Conservation (phyloP, 176 grass and related monocot species). For the Cymbopogon citratus region DNA sequence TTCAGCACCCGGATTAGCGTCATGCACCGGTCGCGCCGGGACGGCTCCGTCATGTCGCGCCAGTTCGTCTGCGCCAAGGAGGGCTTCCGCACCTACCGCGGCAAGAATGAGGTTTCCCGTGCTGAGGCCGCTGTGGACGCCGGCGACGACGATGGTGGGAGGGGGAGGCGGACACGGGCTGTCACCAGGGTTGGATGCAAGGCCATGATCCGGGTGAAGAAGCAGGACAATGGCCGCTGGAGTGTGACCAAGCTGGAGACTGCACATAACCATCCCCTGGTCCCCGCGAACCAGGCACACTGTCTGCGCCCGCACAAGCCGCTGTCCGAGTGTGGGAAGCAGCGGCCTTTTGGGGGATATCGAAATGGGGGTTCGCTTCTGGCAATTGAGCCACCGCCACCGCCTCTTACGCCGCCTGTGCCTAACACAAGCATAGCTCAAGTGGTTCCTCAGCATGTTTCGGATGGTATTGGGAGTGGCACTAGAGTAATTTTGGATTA, state of each 20-base stretch:
- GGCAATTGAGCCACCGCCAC: slow-evolving; percentile 19
- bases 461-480: slow-evolving; percentile 35
- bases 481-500: slow-evolving; percentile 44
- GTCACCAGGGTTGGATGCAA: slow-evolving; percentile 77
- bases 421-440: not conserved
- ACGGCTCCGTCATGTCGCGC: slow-evolving; percentile 65
- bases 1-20: slow-evolving; percentile 70
- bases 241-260: slow-evolving; percentile 65
- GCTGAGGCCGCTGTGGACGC: not conserved
- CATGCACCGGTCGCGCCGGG: slow-evolving; percentile 62
- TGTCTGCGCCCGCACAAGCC: slow-evolving; percentile 51
- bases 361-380: slow-evolving; percentile 26
- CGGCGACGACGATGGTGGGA: slow-evolving; percentile 3
- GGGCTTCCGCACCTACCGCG: slow-evolving; percentile 67
- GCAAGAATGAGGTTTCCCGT: slow-evolving; percentile 33
- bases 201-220: slow-evolving; percentile 81
- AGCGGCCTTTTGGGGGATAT: slow-evolving; percentile 7
- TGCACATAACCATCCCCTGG: slow-evolving; percentile 54
- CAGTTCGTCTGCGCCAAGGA: slow-evolving; percentile 77
- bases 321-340: slow-evolving; percentile 56
- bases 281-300: slow-evolving; percentile 33
- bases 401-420: not conserved
- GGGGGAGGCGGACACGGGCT: slow-evolving; percentile 46
- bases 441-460: slow-evolving; percentile 2
- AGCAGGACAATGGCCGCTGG: slow-evolving; percentile 52